A percentile compares a stretch with the other conserved stretches of the same genome.
Evolutionary conservation across 352 stramenopile genomes (phyloP).

Genomic region (Phytophthora sojae): DNA sequence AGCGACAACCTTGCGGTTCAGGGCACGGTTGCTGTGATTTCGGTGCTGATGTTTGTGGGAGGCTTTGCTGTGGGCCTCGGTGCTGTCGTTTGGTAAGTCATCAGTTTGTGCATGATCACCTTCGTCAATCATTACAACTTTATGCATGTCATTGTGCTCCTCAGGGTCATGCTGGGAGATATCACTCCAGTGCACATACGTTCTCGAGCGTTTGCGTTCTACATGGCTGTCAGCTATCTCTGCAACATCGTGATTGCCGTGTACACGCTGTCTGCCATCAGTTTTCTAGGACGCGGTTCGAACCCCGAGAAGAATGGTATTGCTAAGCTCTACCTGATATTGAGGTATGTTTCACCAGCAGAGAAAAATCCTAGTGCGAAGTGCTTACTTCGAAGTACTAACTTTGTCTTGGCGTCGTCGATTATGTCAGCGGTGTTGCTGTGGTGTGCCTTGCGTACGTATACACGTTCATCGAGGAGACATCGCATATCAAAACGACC

Average conservation of each 20-base stretch:
- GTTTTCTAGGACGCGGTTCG: conserved; percentile 61
- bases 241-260: conserved; percentile 87
- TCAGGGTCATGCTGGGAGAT: conserved; percentile 86
- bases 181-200: conserved; percentile 90
- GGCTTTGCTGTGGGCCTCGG: conserved; percentile 89
- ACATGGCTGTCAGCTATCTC: conserved; percentile 87
- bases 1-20: conserved; percentile 58
- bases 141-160: conserved; percentile 2
- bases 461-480: conserved; percentile 65
- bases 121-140: not conserved
- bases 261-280: conserved; percentile 84
- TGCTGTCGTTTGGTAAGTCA: conserved; percentile 75
- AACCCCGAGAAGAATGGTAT: conserved; percentile 87
- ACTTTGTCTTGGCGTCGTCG: conserved; percentile 1
- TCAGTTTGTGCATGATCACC: not conserved
- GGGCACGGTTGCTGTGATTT: conserved; percentile 73
- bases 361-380: not conserved
- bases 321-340: conserved; percentile 87
- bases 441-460: conserved; percentile 55
- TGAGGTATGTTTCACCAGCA: conserved; percentile 36
- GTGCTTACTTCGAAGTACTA: not conserved
- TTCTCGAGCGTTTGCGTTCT: conserved; percentile 83
- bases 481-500: conserved; percentile 55
- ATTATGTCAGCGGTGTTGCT: conserved; percentile 47
- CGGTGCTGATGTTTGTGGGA: conserved; percentile 82